Percentiles rank a stretch among this genome's conserved stretches.
Conservation (phyloP, 495 filamentous ascomycete species). For the Tuber calosporum region DNA sequence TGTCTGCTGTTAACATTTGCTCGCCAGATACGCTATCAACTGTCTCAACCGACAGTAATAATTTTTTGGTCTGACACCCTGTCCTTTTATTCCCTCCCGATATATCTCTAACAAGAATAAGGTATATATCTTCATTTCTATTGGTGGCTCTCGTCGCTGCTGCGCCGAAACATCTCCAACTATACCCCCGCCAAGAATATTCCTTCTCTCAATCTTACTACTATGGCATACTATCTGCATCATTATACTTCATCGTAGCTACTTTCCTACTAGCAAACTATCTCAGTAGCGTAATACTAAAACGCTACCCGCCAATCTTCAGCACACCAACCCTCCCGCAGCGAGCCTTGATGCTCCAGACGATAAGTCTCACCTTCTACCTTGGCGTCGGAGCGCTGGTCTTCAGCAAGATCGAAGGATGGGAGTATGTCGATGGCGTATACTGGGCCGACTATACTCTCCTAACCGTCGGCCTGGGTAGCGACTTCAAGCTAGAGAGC, state of each 20-base stretch:
- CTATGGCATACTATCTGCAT: slow-evolving; percentile 70
- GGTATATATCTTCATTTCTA: slow-evolving; percentile 59
- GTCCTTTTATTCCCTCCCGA: not conserved
- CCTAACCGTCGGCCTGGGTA: slow-evolving; percentile 72
- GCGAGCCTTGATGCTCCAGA: slow-evolving; percentile 81
- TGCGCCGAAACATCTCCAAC: slow-evolving; percentile 49
- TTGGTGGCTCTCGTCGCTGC: slow-evolving; percentile 57
- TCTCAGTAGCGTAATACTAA: slow-evolving; percentile 51
- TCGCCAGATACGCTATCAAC: slow-evolving; percentile 64
- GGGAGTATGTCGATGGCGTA: slow-evolving; percentile 69
- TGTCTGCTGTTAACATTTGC: slow-evolving; percentile 80
- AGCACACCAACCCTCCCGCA: slow-evolving; percentile 58
- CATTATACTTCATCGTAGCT: slow-evolving; percentile 67
- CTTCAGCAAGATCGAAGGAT: slow-evolving; percentile 65
- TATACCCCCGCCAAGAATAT: slow-evolving; percentile 45
- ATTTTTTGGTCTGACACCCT: slow-evolving; percentile 46
- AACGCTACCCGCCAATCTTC: slow-evolving; percentile 24
- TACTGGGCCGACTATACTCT: slow-evolving; percentile 82
- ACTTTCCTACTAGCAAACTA: slow-evolving; percentile 63
- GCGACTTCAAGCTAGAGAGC: slow-evolving; percentile 54
- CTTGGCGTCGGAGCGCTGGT: slow-evolving; percentile 65
- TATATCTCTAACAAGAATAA: slow-evolving; percentile 16
- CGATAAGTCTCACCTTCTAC: slow-evolving; percentile 69
- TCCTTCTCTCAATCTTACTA: slow-evolving; percentile 69
- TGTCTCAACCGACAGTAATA: slow-evolving; percentile 68